Base-by-base conservation (phyloP, 1,284 basidiomycete species). In the Trametes sp. region DNA sequence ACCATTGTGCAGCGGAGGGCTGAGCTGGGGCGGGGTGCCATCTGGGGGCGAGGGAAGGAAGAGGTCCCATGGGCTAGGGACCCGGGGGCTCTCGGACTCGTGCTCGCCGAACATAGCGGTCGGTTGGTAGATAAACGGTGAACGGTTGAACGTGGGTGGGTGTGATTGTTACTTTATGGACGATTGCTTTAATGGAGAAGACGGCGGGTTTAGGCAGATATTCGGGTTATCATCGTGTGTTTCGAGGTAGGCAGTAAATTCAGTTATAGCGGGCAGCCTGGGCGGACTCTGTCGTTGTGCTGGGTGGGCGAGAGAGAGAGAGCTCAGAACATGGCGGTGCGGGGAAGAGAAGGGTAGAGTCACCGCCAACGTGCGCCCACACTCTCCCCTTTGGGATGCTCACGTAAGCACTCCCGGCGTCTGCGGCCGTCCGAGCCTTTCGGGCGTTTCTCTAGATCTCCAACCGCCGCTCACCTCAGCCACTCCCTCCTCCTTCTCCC, bases 51-150 rank as follows among this genome's bases (percentile, higher is more conserved):
- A 75, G 9, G 88, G 84, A 11, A 89, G 83, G 68, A 93, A 80
- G 38, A 82, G 83, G 73, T 93, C 90, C 92, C 92, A 94, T 26
- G 92, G 92, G 64, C 87, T 90, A 65, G 89, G 87, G 56, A 88
- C 87, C 41, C 90, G 84, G 44, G 89, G 88, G 73, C 86, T 90
- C 78, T 92, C 89, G 38, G 87, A 88, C 70, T 90, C 87, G 63
- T 84, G 84, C 81, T 93, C 92, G 54, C 90, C 90, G 71, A 92
- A 92, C 91, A 93, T 93, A 52, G 59, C 35, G 31, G 48, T 19
- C 7, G 38, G 8, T 9, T 45, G 61, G 62, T 55, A 16, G 21
- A 51, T 21, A 24, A 19, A 13, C 14, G 24, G 24, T 11, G 24
- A 38, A 24, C 23, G 31, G 24, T 41, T 41, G 38, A 10, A 14